Conservation (phyloP, 495 filamentous ascomycete species). For the Margaritispora aquatica region DNA sequence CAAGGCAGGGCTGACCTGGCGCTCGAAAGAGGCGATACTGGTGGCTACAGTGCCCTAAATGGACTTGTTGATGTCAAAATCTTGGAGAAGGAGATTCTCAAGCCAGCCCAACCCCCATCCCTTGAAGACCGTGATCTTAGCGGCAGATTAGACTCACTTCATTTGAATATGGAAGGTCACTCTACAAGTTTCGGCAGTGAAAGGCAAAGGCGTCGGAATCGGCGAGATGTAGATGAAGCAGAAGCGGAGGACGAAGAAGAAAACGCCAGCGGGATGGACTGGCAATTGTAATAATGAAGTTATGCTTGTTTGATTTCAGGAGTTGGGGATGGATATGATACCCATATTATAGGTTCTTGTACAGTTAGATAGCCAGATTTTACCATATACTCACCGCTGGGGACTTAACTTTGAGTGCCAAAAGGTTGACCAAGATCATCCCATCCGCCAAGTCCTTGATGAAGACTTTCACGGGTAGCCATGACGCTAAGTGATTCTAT, state of each 20-base stretch:
- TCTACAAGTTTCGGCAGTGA: slow-evolving; percentile 23
- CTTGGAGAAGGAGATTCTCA: slow-evolving; percentile 37
- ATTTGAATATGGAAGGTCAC: slow-evolving; percentile 44
- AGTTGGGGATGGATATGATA: slow-evolving; percentile 9
- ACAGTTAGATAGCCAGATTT: not conserved
- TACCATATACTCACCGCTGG: not conserved
- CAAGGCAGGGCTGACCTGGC: slow-evolving; percentile 39
- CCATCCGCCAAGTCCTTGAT: no score
- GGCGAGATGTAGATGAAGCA: not conserved
- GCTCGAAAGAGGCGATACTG: slow-evolving; percentile 46
- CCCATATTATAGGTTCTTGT: slow-evolving; percentile 1
- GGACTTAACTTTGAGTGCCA: no score
- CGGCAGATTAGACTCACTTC: slow-evolving; percentile 24
- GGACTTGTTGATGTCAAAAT: slow-evolving; percentile 33
- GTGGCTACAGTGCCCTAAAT: slow-evolving; percentile 5
- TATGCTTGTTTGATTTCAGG: slow-evolving; percentile 7
- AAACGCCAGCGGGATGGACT: slow-evolving; percentile 10
- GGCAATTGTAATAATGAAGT: slow-evolving; percentile 10
- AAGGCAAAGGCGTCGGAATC: slow-evolving; percentile 6
- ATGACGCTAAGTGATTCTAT: no score
- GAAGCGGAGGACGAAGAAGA: slow-evolving; percentile 8
- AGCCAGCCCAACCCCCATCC: slow-evolving; percentile 29
- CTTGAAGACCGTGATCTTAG: slow-evolving; percentile 21
- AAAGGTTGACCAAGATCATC: no score
- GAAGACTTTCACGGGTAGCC: no score